Evolutionary conservation across 768 basidiomycete genomes (phyloP), one percentile per base, ranked within the genome.

Genomic region (Nidularia pulvinata): DNA sequence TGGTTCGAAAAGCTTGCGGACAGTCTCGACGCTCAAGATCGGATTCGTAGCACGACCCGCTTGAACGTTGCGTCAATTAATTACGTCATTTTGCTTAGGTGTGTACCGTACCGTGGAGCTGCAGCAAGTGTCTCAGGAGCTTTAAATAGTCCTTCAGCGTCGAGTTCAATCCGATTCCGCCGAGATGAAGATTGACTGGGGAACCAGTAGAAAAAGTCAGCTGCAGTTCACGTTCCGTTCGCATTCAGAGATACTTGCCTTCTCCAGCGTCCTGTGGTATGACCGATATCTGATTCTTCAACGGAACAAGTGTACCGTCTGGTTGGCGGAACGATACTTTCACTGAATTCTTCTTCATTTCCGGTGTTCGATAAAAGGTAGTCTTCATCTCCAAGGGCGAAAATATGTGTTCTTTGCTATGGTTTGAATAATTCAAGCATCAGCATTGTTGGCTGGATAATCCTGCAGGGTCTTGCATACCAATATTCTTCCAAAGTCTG

Each of bases 321-420:
- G 53, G 33, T 16, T 58, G 48, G 14, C 67, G 65, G 48, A 61
- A 59, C 7, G 56, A 48, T 14, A 71, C 34, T 2, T 54, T 47
- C n/a, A 73, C 44, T 3, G 62, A 46, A 4, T 57, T 58, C 25
- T 61, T 48, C 16, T 54, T 55, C 5, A 66, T 48, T 33, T 65
- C 60, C 4, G 67, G 57, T 3, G 66, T 68, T 34, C 66, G 48
- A 34, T 65, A 62, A 53, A 71, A 73, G 0, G 65, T 66, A 1
- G 63, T 55, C 4, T 59, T 61, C 48, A 73, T 63, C 7, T 59
- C 63, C 0, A 73, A 54, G 0, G 69, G 71, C 2, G 56, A 46
- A 50, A 70, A 71, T 32, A 73, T 67, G 51, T 68, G 58, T 16
- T 66, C 63, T 49, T 68, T 62, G 51, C 71, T 71, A 42, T 19